phyloP scores from a whole-genome alignment of 1,284 basidiomycete species.

The Butyriboletus regius region DNA sequence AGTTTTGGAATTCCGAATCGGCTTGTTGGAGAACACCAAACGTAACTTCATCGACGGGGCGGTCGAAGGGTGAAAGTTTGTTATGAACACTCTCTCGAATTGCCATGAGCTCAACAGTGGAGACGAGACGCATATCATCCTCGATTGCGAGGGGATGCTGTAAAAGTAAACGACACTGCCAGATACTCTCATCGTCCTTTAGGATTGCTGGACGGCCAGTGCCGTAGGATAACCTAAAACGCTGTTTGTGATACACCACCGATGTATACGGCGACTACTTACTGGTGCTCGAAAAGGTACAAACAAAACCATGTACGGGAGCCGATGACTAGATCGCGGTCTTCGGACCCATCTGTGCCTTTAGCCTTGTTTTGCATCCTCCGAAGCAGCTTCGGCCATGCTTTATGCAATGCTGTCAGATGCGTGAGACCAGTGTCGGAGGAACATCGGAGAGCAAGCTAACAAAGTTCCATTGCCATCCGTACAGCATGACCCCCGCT shows the following conservation, averaged over 20 bases:
- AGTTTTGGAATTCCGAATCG: constrained; percentile 59
- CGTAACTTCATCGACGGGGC: constrained; percentile 59
- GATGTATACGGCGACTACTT: constrained; percentile 29
- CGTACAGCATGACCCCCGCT: constrained; percentile 86
- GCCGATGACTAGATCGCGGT: constrained; percentile 70
- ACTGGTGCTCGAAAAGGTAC: constrained; percentile 90
- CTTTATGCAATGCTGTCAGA: constrained; percentile 71
- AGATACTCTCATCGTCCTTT: constrained; percentile 84
- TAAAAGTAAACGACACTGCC: constrained; percentile 71
- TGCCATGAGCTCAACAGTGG: constrained; percentile 81
- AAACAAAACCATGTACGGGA: constrained; percentile 84
- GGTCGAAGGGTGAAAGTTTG: constrained; percentile 60
- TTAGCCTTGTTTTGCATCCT: constrained; percentile 66
- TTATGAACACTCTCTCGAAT: constrained; percentile 71
- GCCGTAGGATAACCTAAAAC: constrained; percentile 74
- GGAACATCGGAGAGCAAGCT: constrained; percentile 24
- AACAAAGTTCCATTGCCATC: constrained; percentile 85
- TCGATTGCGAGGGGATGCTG: constrained; percentile 83
- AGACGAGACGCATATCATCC: constrained; percentile 90
- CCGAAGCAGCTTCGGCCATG: constrained; percentile 74
- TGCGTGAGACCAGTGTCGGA: constrained; percentile 3
- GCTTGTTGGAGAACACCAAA: constrained; percentile 59
- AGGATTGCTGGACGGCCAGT: constrained; percentile 86
- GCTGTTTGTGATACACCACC: not conserved
- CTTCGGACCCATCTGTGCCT: constrained; percentile 51